These are phyloP conservation scores for Fusarium sp. DNA, from an alignment of 2,329 filamentous ascomycete species.

Conservation along the genomic window DNA sequence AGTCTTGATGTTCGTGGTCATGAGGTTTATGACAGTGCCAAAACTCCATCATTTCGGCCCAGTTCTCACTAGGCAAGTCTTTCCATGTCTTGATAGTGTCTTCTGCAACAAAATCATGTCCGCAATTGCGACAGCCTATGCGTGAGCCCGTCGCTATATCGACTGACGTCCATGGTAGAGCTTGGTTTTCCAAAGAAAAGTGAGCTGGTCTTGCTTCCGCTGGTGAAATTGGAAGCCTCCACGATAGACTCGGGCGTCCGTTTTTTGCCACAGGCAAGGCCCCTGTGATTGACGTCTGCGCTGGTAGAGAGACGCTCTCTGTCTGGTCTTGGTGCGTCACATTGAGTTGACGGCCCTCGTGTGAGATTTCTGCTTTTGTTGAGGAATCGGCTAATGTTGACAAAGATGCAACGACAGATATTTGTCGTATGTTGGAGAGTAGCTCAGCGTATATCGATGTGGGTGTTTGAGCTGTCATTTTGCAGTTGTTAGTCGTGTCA, in stretches of 20 bases:
- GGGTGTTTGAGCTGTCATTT: constrained; percentile 33
- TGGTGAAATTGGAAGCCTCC: constrained; percentile 62
- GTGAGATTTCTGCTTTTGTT: constrained; percentile 58
- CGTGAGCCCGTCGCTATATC: constrained; percentile 56
- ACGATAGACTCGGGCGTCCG: constrained; percentile 56
- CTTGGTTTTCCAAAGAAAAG: constrained; percentile 52
- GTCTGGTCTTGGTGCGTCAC: constrained; percentile 59
- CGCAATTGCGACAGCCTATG: constrained; percentile 58
- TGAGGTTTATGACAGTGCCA: constrained; percentile 99
- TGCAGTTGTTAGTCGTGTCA: neutral
- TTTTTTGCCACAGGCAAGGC: constrained; percentile 53
- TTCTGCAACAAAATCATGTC: constrained; percentile 51
- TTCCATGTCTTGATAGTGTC: constrained; percentile 74
- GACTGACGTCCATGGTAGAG: constrained; percentile 66
- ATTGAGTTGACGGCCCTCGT: constrained; percentile 58
- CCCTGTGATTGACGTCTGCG: constrained; percentile 49
- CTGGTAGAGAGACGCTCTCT: constrained; percentile 57
- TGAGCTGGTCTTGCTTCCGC: constrained; percentile 38
- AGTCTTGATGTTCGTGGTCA: constrained; percentile 59
- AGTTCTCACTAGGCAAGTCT: constrained; percentile 94
- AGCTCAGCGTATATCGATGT: constrained; percentile 71
- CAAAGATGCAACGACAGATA: constrained; percentile 68
- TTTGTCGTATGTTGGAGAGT: constrained; percentile 71
- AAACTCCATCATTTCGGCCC: constrained; percentile 99
- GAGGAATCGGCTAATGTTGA: constrained; percentile 55